Base-by-base conservation (phyloP, 352 stramenopile species). In the Phytopythium helicoides region DNA sequence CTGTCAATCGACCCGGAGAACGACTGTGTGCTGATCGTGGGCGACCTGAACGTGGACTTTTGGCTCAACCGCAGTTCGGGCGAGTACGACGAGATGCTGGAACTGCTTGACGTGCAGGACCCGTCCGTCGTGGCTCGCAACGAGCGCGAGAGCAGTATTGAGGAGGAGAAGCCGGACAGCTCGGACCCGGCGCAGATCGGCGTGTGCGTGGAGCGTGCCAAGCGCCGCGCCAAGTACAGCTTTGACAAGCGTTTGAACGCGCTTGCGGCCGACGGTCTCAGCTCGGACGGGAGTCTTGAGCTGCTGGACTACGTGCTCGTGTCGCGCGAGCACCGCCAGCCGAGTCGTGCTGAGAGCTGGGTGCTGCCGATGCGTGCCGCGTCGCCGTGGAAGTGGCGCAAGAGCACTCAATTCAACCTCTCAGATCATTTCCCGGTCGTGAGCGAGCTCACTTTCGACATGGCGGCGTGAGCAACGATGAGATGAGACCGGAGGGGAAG, bases 21-120 rank as follows among this genome's bases (percentile, higher is more conserved):
- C 53, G 81, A 92, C 52, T 63, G 60, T 16, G 76, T 92, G 40
- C 28, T 89, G 26, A 73, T 86, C 44, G 66, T 81, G 7, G 79
- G 81, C 14, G 81, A 92, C 46, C 39, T 92, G 52, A 92, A 92
- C 50, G 78, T 92, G 42, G 73, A 91, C 64, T 87, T 73, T 49
- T 89, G 76, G 76, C 62, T 88, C 49, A 88, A 89, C 64, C 74
- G 75, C 56, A 74, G 69, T 6, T 86, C 85, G 35, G 51, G 73
- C 31, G 81, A 92, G 68, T 92, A 92, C 58, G 78, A 89, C 58
- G 81, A 92, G 58, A 89, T 92, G 81, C 65, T 92, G 26, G 48
- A 69, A 14, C 66, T 89, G 14, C 73, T 92, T 19, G 72, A 80
- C 35, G 74, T 71, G 3, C 59, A 68, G 1, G 78, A 92, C 48